These are phyloP conservation scores for Conoideocrella luteorostrata DNA, from an alignment of 2,329 filamentous ascomycete genomes.

Conservation along the genomic window DNA sequence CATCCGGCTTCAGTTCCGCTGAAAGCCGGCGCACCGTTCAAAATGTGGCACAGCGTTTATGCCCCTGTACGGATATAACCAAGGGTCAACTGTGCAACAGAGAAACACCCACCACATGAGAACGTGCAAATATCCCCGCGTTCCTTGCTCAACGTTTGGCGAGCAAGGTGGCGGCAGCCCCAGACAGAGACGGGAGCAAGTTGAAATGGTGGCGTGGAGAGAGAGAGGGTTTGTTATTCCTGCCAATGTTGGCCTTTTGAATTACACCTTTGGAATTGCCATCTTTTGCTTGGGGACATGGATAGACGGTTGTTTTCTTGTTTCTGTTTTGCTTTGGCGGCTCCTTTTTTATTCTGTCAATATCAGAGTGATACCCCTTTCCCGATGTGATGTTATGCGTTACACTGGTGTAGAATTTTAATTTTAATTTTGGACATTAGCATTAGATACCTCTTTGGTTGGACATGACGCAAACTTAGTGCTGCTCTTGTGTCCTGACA, in stretches of 20 bases:
- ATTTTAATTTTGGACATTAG: slow-evolving; percentile 1
- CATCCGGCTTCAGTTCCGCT: slow-evolving; percentile 52
- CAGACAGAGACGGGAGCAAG: neutral
- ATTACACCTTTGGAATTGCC: too few species aligned
- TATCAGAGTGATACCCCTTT: slow-evolving; percentile 1
- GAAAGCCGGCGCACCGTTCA: neutral
- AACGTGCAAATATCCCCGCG: neutral
- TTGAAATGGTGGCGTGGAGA: neutral
- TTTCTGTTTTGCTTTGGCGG: neutral
- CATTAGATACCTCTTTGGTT: neutral
- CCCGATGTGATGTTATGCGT: too few species aligned
- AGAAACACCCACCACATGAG: neutral
- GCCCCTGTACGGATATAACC: too few species aligned
- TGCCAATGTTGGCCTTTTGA: too few species aligned
- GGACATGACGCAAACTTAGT: neutral
- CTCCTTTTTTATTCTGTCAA: slow-evolving; percentile 1
- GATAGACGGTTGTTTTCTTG: neutral
- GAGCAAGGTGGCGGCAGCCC: neutral
- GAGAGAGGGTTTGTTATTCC: too few species aligned
- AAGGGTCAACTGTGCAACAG: neutral
- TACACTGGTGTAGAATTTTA: too few species aligned
- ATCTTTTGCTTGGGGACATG: too few species aligned
- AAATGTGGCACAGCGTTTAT: too few species aligned
- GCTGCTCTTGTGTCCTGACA: too few species aligned
- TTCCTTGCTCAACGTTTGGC: neutral